These are phyloP conservation scores for Pleurotus tuber-regium DNA, from an alignment of 768 basidiomycete species.

Conservation along the genomic window DNA sequence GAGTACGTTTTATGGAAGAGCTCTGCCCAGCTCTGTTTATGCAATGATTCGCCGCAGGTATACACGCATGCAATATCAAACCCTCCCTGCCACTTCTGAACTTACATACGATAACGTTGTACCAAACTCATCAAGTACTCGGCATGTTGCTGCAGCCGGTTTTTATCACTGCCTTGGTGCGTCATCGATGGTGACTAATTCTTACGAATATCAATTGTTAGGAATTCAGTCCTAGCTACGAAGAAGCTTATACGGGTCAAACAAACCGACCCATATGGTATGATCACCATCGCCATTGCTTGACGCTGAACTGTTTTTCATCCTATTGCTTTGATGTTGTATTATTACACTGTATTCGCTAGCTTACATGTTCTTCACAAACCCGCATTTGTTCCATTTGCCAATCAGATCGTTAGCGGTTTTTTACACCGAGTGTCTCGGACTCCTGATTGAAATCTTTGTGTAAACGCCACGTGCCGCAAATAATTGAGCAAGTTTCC, in stretches of 20 bases:
- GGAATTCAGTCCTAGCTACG: conserved; percentile 75
- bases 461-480: neutral
- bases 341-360: no score
- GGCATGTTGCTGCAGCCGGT: conserved; percentile 76
- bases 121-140: conserved; percentile 62
- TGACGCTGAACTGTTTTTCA: no score
- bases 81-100: conserved; percentile 45
- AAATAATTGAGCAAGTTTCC: neutral
- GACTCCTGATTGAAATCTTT: neutral
- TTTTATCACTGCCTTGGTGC: conserved; percentile 85
- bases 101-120: conserved; percentile 67
- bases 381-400: neutral
- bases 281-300: conserved; percentile 37
- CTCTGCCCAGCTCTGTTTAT: conserved; percentile 18
- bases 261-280: conserved; percentile 61
- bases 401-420: neutral
- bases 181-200: no score
- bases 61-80: conserved; percentile 69
- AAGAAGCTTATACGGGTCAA: conserved; percentile 65
- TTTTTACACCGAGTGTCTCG: conserved; percentile 1
- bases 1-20: conserved; percentile 69
- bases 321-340: no score
- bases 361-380: no score
- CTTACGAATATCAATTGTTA: no score
- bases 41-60: conserved; percentile 45